Percentiles rank a stretch among this genome's conserved stretches.
Evolutionary conservation across 73 alveolate species (phyloP).

Genomic region (Tetrahymena thermophila): DNA sequence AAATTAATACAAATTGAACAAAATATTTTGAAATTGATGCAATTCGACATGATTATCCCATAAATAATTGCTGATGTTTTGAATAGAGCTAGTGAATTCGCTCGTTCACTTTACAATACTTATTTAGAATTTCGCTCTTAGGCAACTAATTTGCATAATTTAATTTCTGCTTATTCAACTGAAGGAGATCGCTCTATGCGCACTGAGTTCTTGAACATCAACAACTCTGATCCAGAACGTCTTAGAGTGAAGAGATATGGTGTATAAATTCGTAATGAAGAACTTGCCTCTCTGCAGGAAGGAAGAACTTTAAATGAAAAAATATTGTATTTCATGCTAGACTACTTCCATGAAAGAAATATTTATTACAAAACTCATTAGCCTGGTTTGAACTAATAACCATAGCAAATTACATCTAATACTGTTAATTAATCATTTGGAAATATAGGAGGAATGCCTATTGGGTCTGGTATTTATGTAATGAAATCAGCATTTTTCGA

Average conservation of each 20-base stretch:
- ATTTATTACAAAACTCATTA: background rate
- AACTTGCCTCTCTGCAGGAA: background rate
- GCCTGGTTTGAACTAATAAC: background rate
- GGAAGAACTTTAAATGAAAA: background rate
- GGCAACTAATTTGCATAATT: background rate
- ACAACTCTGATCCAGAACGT: background rate
- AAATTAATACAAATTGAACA: background rate
- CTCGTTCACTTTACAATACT: background rate
- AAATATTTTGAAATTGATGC: background rate
- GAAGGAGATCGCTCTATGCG: slow-evolving; percentile 2
- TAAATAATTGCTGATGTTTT: background rate
- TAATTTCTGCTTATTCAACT: background rate
- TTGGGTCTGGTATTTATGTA: background rate
- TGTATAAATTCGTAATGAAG: background rate
- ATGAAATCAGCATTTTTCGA: background rate
- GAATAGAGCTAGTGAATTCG: background rate
- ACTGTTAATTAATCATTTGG: background rate
- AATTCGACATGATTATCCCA: background rate
- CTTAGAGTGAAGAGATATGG: background rate
- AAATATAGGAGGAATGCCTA: background rate
- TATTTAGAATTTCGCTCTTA: background rate
- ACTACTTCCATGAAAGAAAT: background rate
- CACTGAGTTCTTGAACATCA: background rate
- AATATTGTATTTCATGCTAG: background rate
- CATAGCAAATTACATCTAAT: background rate